Evolutionary conservation across 495 filamentous ascomycete genomes (phyloP).

Genomic region (Hypoxylon crocopeplum): DNA sequence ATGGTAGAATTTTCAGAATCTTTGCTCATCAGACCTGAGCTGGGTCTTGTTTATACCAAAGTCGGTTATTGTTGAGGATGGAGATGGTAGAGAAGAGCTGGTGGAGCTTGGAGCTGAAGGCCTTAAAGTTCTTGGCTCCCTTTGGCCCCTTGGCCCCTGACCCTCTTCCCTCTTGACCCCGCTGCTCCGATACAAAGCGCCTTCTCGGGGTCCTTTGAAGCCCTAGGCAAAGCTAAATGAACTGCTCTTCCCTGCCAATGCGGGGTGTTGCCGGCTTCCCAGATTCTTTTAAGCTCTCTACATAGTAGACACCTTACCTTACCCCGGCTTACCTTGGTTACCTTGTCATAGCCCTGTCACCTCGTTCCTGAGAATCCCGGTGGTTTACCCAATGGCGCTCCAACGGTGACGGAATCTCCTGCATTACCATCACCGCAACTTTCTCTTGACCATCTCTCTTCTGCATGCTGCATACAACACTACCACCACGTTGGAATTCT

Average conservation of each 20-base stretch:
- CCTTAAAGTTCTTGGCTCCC: not conserved
- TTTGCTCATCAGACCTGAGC: conserved; percentile 8
- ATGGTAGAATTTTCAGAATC: not conserved
- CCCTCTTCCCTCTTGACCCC: too few species aligned
- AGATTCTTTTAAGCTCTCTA: conserved; percentile 15
- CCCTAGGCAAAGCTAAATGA: not conserved
- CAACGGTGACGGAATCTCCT: conserved; percentile 40
- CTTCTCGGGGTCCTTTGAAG: not conserved
- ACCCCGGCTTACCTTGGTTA: conserved; percentile 16
- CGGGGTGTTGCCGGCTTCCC: conserved; percentile 32
- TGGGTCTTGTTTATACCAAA: conserved; percentile 10
- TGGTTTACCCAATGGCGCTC: conserved; percentile 5
- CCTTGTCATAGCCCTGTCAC: conserved; percentile 18
- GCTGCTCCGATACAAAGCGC: conserved; percentile 23
- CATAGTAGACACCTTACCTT: conserved; percentile 1
- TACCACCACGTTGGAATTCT: conserved; percentile 5
- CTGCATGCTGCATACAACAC: not conserved
- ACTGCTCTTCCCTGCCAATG: conserved; percentile 18
- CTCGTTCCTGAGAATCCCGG: conserved; percentile 40
- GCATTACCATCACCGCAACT: conserved; percentile 40
- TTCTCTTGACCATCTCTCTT: conserved; percentile 8
- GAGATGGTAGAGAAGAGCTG: not conserved
- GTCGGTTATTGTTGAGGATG: not conserved
- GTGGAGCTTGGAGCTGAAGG: not conserved
- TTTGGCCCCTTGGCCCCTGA: conserved; percentile 3